Conservation (phyloP, 768 basidiomycete species). For the Lentinula edodes region DNA sequence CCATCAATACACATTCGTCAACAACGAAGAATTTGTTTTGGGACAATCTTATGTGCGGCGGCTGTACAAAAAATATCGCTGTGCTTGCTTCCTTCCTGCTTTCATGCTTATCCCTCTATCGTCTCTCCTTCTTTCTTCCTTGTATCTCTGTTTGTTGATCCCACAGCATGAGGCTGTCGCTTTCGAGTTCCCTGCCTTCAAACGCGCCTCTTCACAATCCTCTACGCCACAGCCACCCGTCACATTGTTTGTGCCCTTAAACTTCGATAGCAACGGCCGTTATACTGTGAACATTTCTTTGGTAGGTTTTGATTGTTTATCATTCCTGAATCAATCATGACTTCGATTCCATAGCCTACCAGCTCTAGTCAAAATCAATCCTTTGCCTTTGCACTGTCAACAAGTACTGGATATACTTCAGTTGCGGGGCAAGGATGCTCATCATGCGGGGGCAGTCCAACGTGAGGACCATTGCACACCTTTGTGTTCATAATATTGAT, state of each 20-base stretch:
- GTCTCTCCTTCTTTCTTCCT: neutral
- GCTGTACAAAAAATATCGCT: neutral
- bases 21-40: neutral
- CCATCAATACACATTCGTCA: neutral
- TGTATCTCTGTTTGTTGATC: neutral
- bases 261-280: neutral
- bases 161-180: neutral
- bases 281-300: neutral
- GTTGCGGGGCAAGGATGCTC: neutral
- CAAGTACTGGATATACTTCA: slow-evolving; percentile 1
- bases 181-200: neutral
- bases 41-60: neutral
- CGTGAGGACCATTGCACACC: neutral
- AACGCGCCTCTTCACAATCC: neutral
- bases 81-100: neutral
- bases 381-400: neutral
- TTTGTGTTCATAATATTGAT: neutral
- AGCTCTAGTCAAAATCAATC: neutral
- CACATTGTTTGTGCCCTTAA: neutral
- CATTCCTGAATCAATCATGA: neutral
- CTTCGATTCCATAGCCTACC: neutral
- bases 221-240: neutral
- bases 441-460: neutral
- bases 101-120: neutral
- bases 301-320: neutral